Conservation (phyloP, 225 moss, liverwort and hornwort species). For the Thuidium tamariscinum region DNA sequence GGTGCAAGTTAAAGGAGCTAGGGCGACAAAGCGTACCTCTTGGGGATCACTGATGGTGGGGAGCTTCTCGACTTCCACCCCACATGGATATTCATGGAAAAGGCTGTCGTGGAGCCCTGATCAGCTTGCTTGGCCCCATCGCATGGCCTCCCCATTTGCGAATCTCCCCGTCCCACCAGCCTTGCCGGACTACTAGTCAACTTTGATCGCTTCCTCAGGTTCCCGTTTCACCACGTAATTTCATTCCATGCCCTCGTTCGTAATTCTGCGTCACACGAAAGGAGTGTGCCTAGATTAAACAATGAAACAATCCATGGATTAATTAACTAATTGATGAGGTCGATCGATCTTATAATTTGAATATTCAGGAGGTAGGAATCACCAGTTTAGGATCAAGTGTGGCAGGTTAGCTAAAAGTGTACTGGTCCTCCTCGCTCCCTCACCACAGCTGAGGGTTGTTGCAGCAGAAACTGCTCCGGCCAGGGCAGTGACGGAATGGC, state of each 20-base stretch:
- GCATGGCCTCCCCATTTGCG: slow-evolving; percentile 1
- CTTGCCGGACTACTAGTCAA: slow-evolving; percentile 38
- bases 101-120: slow-evolving; percentile 44
- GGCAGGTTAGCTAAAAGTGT: neutral
- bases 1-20: neutral
- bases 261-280: neutral
- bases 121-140: slow-evolving; percentile 17
- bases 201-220: slow-evolving; percentile 4
- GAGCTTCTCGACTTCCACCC: slow-evolving; percentile 45
- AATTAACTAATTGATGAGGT: neutral
- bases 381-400: neutral
- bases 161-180: slow-evolving; percentile 35
- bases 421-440: neutral
- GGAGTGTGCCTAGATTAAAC: neutral
- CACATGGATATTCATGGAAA: slow-evolving; percentile 53
- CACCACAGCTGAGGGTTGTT: neutral
- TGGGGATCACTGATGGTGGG: slow-evolving; percentile 37
- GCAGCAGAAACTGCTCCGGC: slow-evolving; percentile 1
- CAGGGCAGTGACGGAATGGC: neutral
- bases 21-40: slow-evolving; percentile 34
- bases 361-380: neutral
- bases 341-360: neutral
- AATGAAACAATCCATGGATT: neutral
- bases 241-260: neutral
- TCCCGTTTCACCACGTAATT: neutral